Evolutionary conservation across 1,284 basidiomycete genomes (phyloP).

Genomic region (Cryptococcus depauperatus): DNA sequence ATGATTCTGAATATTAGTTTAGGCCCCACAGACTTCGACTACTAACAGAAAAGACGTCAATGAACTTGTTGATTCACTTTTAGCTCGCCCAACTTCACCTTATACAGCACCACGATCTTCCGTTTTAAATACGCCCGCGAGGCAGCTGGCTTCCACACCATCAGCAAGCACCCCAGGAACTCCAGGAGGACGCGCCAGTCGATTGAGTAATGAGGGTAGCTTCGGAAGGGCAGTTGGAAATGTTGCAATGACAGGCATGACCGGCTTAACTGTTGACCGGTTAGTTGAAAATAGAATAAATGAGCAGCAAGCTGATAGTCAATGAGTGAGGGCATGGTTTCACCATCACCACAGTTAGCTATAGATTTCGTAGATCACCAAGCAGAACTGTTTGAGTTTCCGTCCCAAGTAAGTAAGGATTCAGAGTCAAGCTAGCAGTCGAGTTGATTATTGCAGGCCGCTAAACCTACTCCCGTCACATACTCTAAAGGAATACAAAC

Average conservation of each 20-base stretch:
- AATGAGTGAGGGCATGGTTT: constrained; percentile 45
- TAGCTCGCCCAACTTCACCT: constrained; percentile 39
- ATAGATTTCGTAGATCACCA: constrained; percentile 77
- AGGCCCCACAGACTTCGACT: constrained; percentile 11
- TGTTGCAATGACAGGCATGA: constrained; percentile 52
- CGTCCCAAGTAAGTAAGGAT: constrained; percentile 57
- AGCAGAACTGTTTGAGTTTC: constrained; percentile 81
- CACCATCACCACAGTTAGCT: constrained; percentile 49
- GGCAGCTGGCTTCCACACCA: constrained; percentile 14
- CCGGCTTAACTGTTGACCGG: constrained; percentile 16
- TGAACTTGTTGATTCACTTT: constrained; percentile 56
- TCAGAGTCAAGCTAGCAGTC: not conserved
- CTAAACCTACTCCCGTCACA: constrained; percentile 50
- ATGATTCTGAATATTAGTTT: not conserved
- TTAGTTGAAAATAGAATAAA: not conserved
- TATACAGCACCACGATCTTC: constrained; percentile 7
- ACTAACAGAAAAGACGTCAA: constrained; percentile 54
- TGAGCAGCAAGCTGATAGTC: constrained; percentile 3
- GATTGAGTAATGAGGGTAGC: constrained; percentile 40
- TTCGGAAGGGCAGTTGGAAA: constrained; percentile 15
- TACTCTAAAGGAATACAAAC: constrained; percentile 94
- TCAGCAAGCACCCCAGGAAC: constrained; percentile 60
- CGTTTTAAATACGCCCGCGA: constrained; percentile 1
- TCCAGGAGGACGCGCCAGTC: constrained; percentile 48
- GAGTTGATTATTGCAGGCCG: not conserved